These are phyloP conservation scores for Globomyces pollinis-pini DNA, from an alignment of 192 early-diverging fungal genomes.

Conservation along the genomic window DNA sequence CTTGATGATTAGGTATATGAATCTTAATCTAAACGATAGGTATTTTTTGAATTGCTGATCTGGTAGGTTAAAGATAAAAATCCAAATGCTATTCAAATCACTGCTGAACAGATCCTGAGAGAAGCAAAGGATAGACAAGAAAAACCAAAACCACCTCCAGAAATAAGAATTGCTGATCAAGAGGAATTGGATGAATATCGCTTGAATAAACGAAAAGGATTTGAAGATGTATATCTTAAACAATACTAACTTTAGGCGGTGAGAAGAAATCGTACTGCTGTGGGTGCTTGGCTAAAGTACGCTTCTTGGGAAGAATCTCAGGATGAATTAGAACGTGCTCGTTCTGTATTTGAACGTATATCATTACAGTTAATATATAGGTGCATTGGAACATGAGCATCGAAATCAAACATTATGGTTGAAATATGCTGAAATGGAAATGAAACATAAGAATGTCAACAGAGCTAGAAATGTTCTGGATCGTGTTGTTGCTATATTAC, in stretches of 20 bases:
- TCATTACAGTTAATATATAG: conserved; percentile 87
- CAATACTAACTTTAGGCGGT: too few relatives aligned
- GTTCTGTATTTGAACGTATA: conserved; percentile 1
- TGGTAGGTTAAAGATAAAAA: conserved; percentile 94
- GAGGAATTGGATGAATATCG: conserved; percentile 92
- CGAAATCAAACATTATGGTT: conserved; percentile 81
- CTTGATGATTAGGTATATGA: too few relatives aligned
- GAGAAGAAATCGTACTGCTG: conserved; percentile 72
- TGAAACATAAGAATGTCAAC: conserved; percentile 93
- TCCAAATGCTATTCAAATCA: conserved; percentile 95
- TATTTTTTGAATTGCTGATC: too few relatives aligned
- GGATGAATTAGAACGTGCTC: conserved; percentile 60
- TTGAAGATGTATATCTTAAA: conserved; percentile 93
- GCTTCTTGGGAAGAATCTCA: conserved; percentile 93
- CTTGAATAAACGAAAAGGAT: conserved; percentile 83
- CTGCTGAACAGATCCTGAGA: conserved; percentile 95
- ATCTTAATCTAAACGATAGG: too few relatives aligned
- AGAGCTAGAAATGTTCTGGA: conserved; percentile 92
- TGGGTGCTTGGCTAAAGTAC: conserved; percentile 92
- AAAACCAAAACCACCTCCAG: conserved; percentile 52
- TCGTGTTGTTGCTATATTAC: conserved; percentile 79
- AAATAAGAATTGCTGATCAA: conserved; percentile 84
- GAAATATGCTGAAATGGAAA: conserved; percentile 95
- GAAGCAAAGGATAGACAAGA: conserved; percentile 83
- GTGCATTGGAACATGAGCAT: conserved; percentile 84